Percentiles rank a stretch among this genome's conserved stretches.
Conservation (phyloP, 768 basidiomycete genomes). For the Leccinum olivaceopallidum region DNA sequence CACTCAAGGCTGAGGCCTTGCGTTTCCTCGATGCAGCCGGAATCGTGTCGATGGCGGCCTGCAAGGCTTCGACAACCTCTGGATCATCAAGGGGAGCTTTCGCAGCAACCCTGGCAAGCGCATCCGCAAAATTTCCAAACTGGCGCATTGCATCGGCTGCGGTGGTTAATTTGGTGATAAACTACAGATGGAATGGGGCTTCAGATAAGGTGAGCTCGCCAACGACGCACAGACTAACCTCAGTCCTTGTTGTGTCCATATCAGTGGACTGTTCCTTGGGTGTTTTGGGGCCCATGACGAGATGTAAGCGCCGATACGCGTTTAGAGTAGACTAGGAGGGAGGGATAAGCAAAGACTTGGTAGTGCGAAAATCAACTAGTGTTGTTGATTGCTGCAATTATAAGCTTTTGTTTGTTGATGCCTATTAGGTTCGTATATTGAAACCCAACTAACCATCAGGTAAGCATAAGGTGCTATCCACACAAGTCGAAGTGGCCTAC, state of each 20-base stretch:
- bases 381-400: conserved; percentile 41
- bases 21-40: conserved; percentile 49
- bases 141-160: conserved; percentile 67
- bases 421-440: conserved; percentile 37
- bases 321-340: conserved; percentile 24
- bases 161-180: conserved; percentile 51
- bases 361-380: conserved; percentile 40
- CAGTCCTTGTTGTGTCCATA: conserved; percentile 29
- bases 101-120: conserved; percentile 52
- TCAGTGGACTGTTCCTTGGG: conserved; percentile 28
- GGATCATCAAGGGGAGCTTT: conserved; percentile 37
- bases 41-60: conserved; percentile 32
- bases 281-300: conserved; percentile 28
- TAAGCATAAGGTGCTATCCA: conserved; percentile 29
- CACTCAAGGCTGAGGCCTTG: conserved; percentile 38
- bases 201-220: conserved; percentile 18
- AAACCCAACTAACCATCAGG: conserved; percentile 39
- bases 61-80: conserved; percentile 29
- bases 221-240: conserved; percentile 27
- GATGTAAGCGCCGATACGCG: conserved; percentile 25
- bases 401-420: conserved; percentile 42
- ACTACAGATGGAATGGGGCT: conserved; percentile 39
- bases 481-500: conserved; percentile 15
- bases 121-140: conserved; percentile 60
- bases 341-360: conserved; percentile 39